Percentiles rank a stretch among this genome's conserved stretches.
Evolutionary conservation across 768 basidiomycete genomes (phyloP).

Genomic region (Hirschioporus abietinus): DNA sequence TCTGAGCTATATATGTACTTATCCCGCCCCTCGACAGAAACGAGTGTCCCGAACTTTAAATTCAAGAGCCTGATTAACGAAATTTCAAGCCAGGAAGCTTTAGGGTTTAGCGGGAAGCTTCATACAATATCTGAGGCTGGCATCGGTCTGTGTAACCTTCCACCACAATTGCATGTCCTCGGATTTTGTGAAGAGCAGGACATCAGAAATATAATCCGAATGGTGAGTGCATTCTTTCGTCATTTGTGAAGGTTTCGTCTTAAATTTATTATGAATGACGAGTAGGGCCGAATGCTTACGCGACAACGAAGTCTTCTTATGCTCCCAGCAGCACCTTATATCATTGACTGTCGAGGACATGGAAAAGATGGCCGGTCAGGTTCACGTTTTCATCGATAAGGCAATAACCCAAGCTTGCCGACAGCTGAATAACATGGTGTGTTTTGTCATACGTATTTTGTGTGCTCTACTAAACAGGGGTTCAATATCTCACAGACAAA

Average conservation of each 20-base stretch:
- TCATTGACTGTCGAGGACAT: neutral
- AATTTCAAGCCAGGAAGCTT: neutral
- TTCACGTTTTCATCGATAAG: neutral
- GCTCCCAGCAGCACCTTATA: neutral
- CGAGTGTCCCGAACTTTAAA: neutral
- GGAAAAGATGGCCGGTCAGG: neutral
- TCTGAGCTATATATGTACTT: no score
- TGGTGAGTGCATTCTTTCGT: neutral
- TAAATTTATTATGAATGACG: no score
- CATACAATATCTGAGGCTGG: neutral
- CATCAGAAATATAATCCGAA: neutral
- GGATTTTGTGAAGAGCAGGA: neutral
- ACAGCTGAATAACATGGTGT: neutral
- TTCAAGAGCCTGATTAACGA: neutral
- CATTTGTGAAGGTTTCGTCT: no score
- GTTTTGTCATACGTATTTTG: neutral
- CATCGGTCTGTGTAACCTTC: neutral
- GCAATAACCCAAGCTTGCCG: neutral
- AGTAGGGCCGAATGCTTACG: neutral
- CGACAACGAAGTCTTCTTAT: neutral
- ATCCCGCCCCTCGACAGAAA: no score
- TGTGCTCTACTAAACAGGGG: neutral
- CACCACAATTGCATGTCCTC: neutral
- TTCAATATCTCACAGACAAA: neutral
- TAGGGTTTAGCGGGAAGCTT: neutral